phyloP scores from a whole-genome alignment of 2,329 filamentous ascomycete genomes.

The Arthrobotrys musiformis region DNA sequence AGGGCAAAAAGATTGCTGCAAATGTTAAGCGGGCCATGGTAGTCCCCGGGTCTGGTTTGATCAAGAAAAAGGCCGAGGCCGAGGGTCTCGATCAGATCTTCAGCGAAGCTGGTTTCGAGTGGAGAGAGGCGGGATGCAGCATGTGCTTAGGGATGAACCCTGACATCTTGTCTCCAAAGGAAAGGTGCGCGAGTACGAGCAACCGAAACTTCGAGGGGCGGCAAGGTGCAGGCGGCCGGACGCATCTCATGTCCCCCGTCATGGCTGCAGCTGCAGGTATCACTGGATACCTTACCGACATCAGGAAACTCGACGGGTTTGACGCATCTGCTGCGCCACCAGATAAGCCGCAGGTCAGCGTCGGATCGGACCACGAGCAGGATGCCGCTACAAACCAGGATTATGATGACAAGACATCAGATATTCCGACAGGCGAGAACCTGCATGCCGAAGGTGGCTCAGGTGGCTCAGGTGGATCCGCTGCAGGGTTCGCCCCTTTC shows the following conservation, averaged over 20 bases:
- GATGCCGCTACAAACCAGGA: slow-evolving; percentile 69
- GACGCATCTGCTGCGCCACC: slow-evolving; percentile 67
- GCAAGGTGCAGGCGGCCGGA: slow-evolving; percentile 89
- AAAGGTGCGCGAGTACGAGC: slow-evolving; percentile 93
- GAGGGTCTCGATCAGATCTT: slow-evolving; percentile 97
- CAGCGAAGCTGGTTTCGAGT: slow-evolving; percentile 90
- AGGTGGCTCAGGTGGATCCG: background rate
- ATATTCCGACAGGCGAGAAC: slow-evolving; percentile 64
- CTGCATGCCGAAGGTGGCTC: slow-evolving; percentile 34
- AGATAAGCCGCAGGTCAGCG: slow-evolving; percentile 70
- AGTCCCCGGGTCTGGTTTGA: slow-evolving; percentile 91
- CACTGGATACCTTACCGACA: slow-evolving; percentile 88
- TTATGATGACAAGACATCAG: slow-evolving; percentile 73
- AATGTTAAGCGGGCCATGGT: slow-evolving; percentile 97
- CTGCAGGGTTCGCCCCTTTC: slow-evolving; percentile 83
- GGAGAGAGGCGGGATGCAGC: slow-evolving; percentile 97
- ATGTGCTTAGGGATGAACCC: slow-evolving; percentile 99
- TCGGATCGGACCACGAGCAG: slow-evolving; percentile 70
- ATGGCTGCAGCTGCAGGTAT: slow-evolving; percentile 95
- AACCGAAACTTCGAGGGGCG: slow-evolving; percentile 98
- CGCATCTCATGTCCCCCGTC: slow-evolving; percentile 94
- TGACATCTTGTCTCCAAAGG: slow-evolving; percentile 89
- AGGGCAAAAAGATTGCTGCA: slow-evolving; percentile 84
- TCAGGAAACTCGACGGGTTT: slow-evolving; percentile 78
- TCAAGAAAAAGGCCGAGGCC: slow-evolving; percentile 89